Evolutionary conservation across 2,329 filamentous ascomycete genomes (phyloP).

Genomic region (Boeremia exigua): DNA sequence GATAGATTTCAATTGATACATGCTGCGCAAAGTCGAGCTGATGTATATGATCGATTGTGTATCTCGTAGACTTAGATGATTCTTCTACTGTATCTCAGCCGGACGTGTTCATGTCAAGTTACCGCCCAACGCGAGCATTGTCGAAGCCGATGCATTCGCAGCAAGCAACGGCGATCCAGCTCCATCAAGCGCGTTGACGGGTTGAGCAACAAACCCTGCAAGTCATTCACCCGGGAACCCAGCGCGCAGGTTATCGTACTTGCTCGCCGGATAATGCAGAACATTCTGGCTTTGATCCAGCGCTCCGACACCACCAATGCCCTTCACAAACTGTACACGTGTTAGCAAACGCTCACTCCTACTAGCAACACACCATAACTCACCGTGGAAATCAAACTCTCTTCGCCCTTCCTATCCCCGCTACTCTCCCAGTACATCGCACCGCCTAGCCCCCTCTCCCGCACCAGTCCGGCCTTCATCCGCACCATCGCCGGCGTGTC

Average conservation of each 20-base stretch:
- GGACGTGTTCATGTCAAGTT: no score
- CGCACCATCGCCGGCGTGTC: slow-evolving; percentile 43
- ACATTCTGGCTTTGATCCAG: slow-evolving; percentile 65
- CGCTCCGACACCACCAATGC: slow-evolving; percentile 59
- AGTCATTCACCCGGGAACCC: slow-evolving; percentile 29
- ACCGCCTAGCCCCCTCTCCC: slow-evolving; percentile 39
- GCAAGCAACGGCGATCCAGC: background rate
- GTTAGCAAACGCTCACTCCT: slow-evolving; percentile 4
- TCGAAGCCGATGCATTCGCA: background rate
- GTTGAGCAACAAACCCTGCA: background rate
- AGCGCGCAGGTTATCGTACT: slow-evolving; percentile 70
- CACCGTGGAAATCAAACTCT: slow-evolving; percentile 43
- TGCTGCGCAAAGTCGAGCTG: no score
- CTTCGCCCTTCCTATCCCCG: slow-evolving; percentile 39
- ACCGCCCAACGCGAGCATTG: background rate
- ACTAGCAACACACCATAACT: slow-evolving; percentile 12
- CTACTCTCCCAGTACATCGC: slow-evolving; percentile 50
- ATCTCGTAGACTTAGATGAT: no score
- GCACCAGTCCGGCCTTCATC: slow-evolving; percentile 37
- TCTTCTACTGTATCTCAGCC: no score
- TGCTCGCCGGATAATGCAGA: slow-evolving; percentile 67
- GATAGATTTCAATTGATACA: no score
- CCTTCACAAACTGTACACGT: slow-evolving; percentile 53
- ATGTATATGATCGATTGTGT: no score
- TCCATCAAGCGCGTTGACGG: background rate